Conservation (phyloP, 2,329 filamentous ascomycete species). For the Colletotrichum sidae region DNA sequence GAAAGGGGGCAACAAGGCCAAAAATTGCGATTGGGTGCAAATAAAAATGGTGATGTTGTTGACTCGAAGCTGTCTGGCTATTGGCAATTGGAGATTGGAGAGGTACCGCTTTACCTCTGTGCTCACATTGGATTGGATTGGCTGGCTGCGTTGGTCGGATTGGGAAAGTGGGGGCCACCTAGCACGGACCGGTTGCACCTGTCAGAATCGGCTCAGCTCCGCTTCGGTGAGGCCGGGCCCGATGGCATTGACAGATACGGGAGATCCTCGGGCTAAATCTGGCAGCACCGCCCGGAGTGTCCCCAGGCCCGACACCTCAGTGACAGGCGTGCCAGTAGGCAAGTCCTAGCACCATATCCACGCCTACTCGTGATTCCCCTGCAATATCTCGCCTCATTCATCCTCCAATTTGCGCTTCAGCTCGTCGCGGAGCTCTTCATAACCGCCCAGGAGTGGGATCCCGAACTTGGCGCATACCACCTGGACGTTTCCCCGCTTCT, state of each 20-base stretch:
- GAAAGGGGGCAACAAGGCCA: not conserved
- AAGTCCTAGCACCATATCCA: no score
- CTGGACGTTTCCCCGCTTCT: conserved; percentile 71
- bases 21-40: conserved; percentile 3
- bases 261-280: no score
- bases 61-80: conserved; percentile 16
- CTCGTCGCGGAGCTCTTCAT: conserved; percentile 52
- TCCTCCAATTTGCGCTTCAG: conserved; percentile 48
- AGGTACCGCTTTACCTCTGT: no score
- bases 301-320: no score
- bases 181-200: not conserved
- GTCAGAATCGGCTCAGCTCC: no score
- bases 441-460: conserved; percentile 55
- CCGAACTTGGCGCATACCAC: conserved; percentile 63
- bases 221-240: conserved; percentile 3
- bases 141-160: conserved; percentile 17
- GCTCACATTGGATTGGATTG: conserved; percentile 8
- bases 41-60: conserved; percentile 25
- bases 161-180: conserved; percentile 25
- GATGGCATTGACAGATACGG: not conserved
- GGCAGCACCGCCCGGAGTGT: no score
- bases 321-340: no score
- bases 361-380: not conserved
- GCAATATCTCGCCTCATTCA: not conserved
- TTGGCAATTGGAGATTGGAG: not conserved